Evolutionary conservation across 2,329 filamentous ascomycete genomes (phyloP).

Genomic region (Xylariaceae sp.): DNA sequence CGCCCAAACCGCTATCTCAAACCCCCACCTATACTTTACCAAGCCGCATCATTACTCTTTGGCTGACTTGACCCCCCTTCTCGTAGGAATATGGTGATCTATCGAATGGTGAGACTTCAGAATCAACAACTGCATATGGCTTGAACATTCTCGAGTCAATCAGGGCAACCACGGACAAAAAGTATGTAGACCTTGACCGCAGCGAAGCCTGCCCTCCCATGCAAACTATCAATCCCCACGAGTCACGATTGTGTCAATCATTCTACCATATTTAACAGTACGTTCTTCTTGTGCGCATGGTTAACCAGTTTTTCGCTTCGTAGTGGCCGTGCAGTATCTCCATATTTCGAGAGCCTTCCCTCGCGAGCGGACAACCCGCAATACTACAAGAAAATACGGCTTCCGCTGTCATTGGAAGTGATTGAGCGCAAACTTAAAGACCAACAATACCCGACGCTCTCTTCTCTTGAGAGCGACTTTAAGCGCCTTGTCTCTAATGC

Average conservation of each 20-base stretch:
- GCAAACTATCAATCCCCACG: not conserved
- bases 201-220: not conserved
- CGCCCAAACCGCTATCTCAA: slow-evolving; percentile 23
- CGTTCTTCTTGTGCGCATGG: slow-evolving; percentile 5
- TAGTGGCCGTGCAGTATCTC: slow-evolving; percentile 76
- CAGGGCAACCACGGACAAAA: slow-evolving; percentile 79
- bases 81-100: slow-evolving; percentile 54
- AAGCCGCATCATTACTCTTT: slow-evolving; percentile 1
- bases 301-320: slow-evolving; percentile 32
- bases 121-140: slow-evolving; percentile 74
- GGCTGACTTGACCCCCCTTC: slow-evolving; percentile 17
- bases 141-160: slow-evolving; percentile 77
- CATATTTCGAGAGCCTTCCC: slow-evolving; percentile 75
- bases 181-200: slow-evolving; percentile 56
- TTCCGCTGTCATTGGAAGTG: slow-evolving; percentile 79
- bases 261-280: not conserved
- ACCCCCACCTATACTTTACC: slow-evolving; percentile 5
- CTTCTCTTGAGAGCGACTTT: slow-evolving; percentile 80
- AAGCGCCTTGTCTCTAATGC: slow-evolving; percentile 89
- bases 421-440: slow-evolving; percentile 77
- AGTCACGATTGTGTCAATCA: not conserved
- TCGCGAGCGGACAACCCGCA: slow-evolving; percentile 68
- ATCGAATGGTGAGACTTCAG: slow-evolving; percentile 63
- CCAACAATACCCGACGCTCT: slow-evolving; percentile 71
- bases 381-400: slow-evolving; percentile 77